Percentiles rank a stretch among this genome's conserved stretches.
phyloP scores from a whole-genome alignment of 2,329 filamentous ascomycete genomes.

The Pseudogymnoascus verrucosus region DNA sequence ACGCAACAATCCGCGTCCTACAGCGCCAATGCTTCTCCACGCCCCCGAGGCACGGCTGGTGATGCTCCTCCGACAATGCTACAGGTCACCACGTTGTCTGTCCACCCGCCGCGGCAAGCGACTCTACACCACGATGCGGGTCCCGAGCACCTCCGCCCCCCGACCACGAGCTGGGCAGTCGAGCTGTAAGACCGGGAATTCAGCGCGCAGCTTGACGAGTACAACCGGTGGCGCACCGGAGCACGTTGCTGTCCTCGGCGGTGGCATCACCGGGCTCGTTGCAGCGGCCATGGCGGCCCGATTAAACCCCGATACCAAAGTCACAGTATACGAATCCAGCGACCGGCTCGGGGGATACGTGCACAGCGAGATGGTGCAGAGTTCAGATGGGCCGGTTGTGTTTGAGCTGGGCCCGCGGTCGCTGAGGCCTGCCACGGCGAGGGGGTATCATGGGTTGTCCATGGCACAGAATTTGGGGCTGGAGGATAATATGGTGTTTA shows the following conservation, averaged over 20 bases:
- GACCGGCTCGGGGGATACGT: constrained; percentile 77
- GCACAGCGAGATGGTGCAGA: constrained; percentile 53
- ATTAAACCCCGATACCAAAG: constrained; percentile 56
- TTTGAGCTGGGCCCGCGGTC: constrained; percentile 77
- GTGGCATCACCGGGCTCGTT: constrained; percentile 74
- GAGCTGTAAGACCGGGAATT: not conserved
- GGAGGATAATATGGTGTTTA: constrained; percentile 46
- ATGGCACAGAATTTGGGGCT: constrained; percentile 43
- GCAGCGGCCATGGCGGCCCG: constrained; percentile 69
- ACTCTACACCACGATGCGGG: not conserved
- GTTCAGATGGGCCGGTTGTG: constrained; percentile 54
- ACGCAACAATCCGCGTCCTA: not conserved
- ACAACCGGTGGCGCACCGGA: not conserved
- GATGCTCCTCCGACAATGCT: constrained; percentile 22
- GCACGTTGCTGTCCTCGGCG: constrained; percentile 62
- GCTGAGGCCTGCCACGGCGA: constrained; percentile 19
- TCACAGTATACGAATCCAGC: constrained; percentile 74
- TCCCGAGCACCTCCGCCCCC: not conserved
- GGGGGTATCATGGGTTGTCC: constrained; percentile 20
- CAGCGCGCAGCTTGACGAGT: not conserved
- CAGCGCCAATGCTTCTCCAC: constrained; percentile 21
- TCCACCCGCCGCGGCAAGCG: not conserved
- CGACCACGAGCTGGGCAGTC: not conserved
- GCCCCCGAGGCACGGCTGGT: constrained; percentile 22
- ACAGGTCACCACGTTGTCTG: constrained; percentile 18